phyloP scores from a whole-genome alignment of 352 stramenopile species.

The Pythium sp. region DNA sequence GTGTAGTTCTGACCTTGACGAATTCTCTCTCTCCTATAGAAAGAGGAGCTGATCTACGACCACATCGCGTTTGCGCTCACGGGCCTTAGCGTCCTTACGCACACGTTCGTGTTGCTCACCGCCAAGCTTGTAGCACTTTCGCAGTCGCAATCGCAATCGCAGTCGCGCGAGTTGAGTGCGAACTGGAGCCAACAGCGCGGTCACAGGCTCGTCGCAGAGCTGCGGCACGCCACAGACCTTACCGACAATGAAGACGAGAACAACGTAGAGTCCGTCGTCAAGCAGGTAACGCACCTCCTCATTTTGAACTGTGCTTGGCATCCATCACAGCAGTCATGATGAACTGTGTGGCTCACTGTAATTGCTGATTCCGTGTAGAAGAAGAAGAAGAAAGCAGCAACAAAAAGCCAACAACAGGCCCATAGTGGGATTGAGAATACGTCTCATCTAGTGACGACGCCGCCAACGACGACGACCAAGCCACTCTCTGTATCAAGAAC shows the following conservation, averaged over 20 bases:
- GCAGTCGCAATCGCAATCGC: too few species aligned
- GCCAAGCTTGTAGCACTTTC: constrained; percentile 25
- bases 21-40: constrained; percentile 4
- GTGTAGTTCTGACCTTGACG: background rate
- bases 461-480: background rate
- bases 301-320: background rate
- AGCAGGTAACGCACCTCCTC: constrained; percentile 1
- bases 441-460: background rate
- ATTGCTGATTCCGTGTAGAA: background rate
- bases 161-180: background rate
- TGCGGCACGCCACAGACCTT: constrained; percentile 8
- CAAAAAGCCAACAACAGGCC: background rate
- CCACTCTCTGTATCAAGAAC: background rate
- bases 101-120: constrained; percentile 32
- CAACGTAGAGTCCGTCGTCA: background rate
- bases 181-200: constrained; percentile 6
- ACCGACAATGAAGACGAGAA: background rate
- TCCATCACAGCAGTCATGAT: background rate
- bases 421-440: background rate
- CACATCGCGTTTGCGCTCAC: constrained; percentile 27
- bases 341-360: background rate
- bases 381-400: constrained; percentile 11
- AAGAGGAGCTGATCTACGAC: constrained; percentile 37
- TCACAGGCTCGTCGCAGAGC: constrained; percentile 2
- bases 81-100: constrained; percentile 24